Evolutionary conservation across 225 moss, liverwort and hornwort species (phyloP).

Genomic region (Polytrichum commune): DNA sequence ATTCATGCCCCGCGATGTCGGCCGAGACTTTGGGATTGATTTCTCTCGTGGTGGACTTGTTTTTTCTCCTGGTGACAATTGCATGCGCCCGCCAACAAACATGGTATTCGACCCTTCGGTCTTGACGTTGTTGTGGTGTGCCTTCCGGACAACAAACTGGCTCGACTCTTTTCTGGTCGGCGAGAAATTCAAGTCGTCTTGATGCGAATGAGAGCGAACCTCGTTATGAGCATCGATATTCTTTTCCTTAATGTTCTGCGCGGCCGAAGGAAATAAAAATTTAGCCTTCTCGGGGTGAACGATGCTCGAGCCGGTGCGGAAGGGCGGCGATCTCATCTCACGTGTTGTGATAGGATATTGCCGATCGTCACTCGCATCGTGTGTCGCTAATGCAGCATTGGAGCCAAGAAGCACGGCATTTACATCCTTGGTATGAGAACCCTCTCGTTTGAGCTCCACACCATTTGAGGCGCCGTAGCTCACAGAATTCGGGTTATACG

Average conservation of each 20-base stretch:
- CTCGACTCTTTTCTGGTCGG: constrained; percentile 5
- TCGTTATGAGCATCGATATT: background rate
- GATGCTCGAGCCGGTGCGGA: no score
- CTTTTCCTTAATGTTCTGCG: background rate
- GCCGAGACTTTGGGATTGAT: background rate
- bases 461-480: no score
- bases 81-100: background rate
- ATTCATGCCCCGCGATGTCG: background rate
- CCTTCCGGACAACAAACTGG: no score
- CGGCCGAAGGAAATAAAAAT: background rate
- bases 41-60: constrained; percentile 11
- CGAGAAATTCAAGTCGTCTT: constrained; percentile 8
- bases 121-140: no score
- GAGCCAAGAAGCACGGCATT: background rate
- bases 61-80: constrained; percentile 2
- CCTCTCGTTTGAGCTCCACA: no score
- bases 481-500: no score
- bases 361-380: no score
- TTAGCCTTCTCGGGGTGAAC: constrained; percentile 1
- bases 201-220: constrained; percentile 8
- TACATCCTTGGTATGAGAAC: no score
- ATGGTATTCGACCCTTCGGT: no score
- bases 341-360: constrained; percentile 5
- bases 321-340: constrained; percentile 5
- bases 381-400: no score